Base-by-base conservation (phyloP, 371 early-diverging fungal species). In the Mortierella sp. region DNA sequence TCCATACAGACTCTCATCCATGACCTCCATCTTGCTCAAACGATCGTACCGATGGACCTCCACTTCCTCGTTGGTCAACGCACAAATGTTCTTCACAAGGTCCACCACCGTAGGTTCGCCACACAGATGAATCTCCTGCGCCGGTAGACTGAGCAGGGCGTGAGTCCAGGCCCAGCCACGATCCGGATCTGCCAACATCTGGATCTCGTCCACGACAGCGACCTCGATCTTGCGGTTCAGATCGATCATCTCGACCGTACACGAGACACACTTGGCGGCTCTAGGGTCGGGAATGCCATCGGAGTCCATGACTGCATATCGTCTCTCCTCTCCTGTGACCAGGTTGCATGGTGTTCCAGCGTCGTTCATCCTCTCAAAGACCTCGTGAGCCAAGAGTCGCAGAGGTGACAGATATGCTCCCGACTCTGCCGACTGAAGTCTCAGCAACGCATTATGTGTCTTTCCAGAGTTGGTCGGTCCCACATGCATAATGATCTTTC, bases 401-500 rank as follows among this genome's bases (percentile, higher is more conserved):
- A 99, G 83, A 1, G 99, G 99, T 8, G 97, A 98, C 77, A 96
- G 96, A 79, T 97, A 98, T 0, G 97, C 88, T 29, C 96, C 98
- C 3, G 88, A 77, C 40, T 88, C 73, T 14, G 94, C 92, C 16
- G 79, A 64, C 73, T 91, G 88, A 26, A 98, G 88, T 45, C 94
- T 90, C 71, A 93, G 71, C 14, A 99, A 80, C 7, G 99, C 99
- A 48, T 88, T 86, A 86, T 98, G 94, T 0, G 99, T 99, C 82
- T 99, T 99, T 71, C 99, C 99, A 29, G 96, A 96, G 86, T 99
- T 99, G 6, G 99, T 98, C 16, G 99, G 99, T 13, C 99, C 99
- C 26, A 98, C 96, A 79, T 99, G 99, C 88, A 98, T 89, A 48
- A 94, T 89, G 65, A 99, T 94, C 52, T 93, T 93, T 73, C 93